A percentile compares a stretch with the other conserved stretches of the same genome.
These are phyloP conservation scores for Ogataea populi-albae DNA, from an alignment of 805 yeast genomes.

Conservation along the genomic window DNA sequence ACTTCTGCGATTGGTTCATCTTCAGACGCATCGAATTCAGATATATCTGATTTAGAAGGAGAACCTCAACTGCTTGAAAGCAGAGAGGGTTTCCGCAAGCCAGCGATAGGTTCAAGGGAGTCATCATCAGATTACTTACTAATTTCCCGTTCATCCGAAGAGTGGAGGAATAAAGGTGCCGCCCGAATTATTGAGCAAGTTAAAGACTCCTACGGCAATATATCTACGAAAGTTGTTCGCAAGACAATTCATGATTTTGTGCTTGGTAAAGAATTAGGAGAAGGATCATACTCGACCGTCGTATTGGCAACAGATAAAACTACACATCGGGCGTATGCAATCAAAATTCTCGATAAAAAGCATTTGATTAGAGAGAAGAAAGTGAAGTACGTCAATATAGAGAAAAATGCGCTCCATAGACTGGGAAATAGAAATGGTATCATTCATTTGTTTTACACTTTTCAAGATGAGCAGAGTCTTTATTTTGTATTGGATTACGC, in stretches of 20 bases:
- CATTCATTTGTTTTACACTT: conserved; percentile 69
- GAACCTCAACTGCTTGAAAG: too few relatives aligned
- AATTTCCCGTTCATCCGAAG: conserved; percentile 30
- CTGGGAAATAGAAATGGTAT: conserved; percentile 60
- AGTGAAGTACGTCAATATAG: conserved; percentile 81
- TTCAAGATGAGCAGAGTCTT: conserved; percentile 70
- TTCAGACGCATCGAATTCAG: conserved; percentile 1
- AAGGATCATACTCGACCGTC: conserved; percentile 95
- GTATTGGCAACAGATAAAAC: conserved; percentile 76
- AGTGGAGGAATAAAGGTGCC: conserved; percentile 59
- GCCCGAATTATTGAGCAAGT: conserved; percentile 50
- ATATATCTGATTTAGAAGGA: background rate
- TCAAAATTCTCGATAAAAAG: conserved; percentile 70
- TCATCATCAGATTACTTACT: conserved; percentile 3
- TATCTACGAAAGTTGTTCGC: conserved; percentile 47
- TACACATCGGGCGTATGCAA: conserved; percentile 65
- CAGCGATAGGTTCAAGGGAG: too few relatives aligned
- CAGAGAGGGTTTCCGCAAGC: too few relatives aligned
- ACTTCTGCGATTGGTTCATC: conserved; percentile 2
- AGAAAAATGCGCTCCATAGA: conserved; percentile 73
- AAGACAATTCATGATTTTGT: conserved; percentile 76
- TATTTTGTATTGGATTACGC: conserved; percentile 80
- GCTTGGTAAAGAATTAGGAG: conserved; percentile 86
- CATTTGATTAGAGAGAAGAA: conserved; percentile 80
- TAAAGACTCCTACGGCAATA: conserved; percentile 46